A percentile compares a stretch with the other conserved stretches of the same genome.
These are phyloP conservation scores for Fusarium coicis DNA, from an alignment of 2,329 filamentous ascomycete species.

Conservation along the genomic window DNA sequence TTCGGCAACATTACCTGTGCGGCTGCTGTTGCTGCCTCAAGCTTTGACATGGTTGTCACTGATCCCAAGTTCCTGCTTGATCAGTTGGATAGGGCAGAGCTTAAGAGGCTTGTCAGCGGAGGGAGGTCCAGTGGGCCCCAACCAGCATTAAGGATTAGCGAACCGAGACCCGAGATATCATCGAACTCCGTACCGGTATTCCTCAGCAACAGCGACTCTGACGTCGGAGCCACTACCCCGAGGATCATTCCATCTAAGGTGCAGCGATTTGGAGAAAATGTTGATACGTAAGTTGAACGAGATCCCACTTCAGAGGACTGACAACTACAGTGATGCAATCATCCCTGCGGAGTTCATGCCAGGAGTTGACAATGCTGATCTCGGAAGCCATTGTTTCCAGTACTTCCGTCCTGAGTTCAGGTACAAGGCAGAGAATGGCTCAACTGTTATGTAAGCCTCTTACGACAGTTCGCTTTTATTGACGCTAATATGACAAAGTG, in stretches of 20 bases:
- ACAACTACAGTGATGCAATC: background rate
- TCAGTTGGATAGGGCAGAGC: background rate
- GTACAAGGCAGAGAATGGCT: slow-evolving; percentile 14
- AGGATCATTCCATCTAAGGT: background rate
- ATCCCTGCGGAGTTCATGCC: slow-evolving; percentile 31
- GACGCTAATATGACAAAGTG: background rate
- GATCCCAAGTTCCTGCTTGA: background rate
- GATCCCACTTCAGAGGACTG: fast-evolving
- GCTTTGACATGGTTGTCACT: background rate
- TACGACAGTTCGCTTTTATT: fast-evolving
- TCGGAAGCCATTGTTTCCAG: slow-evolving; percentile 37
- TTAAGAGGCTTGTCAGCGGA: background rate
- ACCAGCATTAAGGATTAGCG: background rate
- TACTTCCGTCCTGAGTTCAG: slow-evolving; percentile 31
- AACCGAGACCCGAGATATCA: background rate
- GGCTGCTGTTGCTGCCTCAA: background rate
- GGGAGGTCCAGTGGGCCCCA: background rate
- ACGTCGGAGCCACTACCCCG: fast-evolving
- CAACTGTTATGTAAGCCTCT: slow-evolving; percentile 2
- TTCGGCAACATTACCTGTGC: background rate
- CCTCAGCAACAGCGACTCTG: background rate
- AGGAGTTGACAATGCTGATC: slow-evolving; percentile 32
- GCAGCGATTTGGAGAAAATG: background rate
- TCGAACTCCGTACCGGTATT: background rate
- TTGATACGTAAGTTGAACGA: background rate